Conservation (phyloP, 2,329 filamentous ascomycete species). For the Colletotrichum tanaceti region DNA sequence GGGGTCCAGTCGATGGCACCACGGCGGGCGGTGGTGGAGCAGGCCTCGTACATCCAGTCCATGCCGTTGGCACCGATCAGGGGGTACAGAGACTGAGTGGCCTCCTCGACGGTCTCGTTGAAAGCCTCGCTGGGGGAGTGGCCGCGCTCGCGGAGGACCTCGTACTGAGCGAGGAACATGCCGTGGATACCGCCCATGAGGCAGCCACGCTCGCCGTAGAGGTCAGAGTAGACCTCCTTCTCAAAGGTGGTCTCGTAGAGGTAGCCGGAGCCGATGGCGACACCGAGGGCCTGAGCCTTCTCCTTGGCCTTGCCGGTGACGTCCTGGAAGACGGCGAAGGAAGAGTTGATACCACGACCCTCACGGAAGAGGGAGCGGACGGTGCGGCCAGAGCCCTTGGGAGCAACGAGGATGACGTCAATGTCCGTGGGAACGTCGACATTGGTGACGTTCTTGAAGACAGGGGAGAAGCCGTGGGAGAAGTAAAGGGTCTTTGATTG, state of each 20-base stretch:
- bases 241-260: slow-evolving; percentile 99
- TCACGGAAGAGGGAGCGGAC: slow-evolving; percentile 99
- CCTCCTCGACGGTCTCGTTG: slow-evolving; percentile 99
- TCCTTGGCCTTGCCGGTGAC: slow-evolving; percentile 98
- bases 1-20: slow-evolving; percentile 99
- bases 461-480: slow-evolving; percentile 99
- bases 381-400: slow-evolving; percentile 98
- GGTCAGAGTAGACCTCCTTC: slow-evolving; percentile 99
- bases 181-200: slow-evolving; percentile 99
- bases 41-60: slow-evolving; percentile 99
- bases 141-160: slow-evolving; percentile 98
- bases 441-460: slow-evolving; percentile 99
- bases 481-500: slow-evolving; percentile 91
- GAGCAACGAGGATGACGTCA: slow-evolving; percentile 98
- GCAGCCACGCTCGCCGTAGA: slow-evolving; percentile 99
- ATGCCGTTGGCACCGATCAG: slow-evolving; percentile 97
- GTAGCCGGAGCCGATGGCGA: slow-evolving; percentile 97
- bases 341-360: slow-evolving; percentile 99
- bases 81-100: slow-evolving; percentile 97
- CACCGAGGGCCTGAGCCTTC: slow-evolving; percentile 96
- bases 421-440: slow-evolving; percentile 96
- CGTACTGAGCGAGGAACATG: slow-evolving; percentile 99
- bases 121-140: slow-evolving; percentile 98
- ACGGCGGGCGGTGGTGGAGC: slow-evolving; percentile 97
- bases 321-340: slow-evolving; percentile 97